Evolutionary conservation across 2,329 filamentous ascomycete genomes (phyloP), one percentile per base, ranked within the genome.

Genomic region (Exophiala sideris): DNA sequence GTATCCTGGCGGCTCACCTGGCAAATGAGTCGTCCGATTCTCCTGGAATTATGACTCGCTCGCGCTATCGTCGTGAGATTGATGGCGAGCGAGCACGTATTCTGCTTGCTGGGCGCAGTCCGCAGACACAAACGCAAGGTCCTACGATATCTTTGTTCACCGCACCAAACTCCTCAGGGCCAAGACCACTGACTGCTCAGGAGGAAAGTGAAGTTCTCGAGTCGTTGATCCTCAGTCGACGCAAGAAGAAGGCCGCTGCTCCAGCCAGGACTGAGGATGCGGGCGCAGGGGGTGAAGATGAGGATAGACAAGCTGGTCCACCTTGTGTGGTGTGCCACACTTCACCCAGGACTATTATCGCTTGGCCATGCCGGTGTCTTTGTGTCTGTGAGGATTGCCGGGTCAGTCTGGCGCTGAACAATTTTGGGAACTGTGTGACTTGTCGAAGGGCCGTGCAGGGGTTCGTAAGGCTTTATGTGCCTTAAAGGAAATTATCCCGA

Each of bases 281-380:
- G 5, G 36, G 44, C 12, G 24, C 36, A 9, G 45, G 36, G n/a
- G 60, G 44, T 36, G 51, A 60, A 10, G 56, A 65, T 4, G 65
- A 50, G 44, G 52, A 57, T 52, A 60, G 53, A 41, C 85, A 29
- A 83, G 79, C 51, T 38, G 86, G 89, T 0, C 90, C 91, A 2
- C 88, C 89, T 62, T 99, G 94, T 66, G 94, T 97, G 1, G 89
- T 99, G 3, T 99, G 94, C 68, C 92, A 97, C 69, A 84, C 84
- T 50, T 81, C 82, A n/a, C 85, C 91, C 2, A 80, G 94, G 14
- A 95, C 89, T 6, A 88, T 97, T 57, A 88, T 99, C 50, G 87
- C 96, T 1, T 97, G 94, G 94, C 94, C 94, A 0, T 99, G 94
- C 69, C 88, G 94, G 2, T 99, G 94, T 68, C 79, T 99, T 54